Conservation (phyloP, 768 basidiomycete genomes). For the Collybia nuda region DNA sequence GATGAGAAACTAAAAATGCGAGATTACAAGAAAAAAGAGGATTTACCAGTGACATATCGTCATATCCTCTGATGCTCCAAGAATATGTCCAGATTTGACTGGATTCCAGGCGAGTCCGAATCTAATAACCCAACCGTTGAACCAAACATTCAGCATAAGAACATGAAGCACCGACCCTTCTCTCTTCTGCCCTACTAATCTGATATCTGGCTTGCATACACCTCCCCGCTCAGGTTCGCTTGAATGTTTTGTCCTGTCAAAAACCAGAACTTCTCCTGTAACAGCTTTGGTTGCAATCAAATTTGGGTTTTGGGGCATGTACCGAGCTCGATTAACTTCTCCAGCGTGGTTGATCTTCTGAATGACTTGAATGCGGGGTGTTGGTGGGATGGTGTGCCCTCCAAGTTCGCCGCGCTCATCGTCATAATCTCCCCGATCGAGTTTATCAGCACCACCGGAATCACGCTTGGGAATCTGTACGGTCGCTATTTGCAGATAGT, state of each 20-base stretch:
- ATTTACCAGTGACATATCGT: conserved; percentile 91
- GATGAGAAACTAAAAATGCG: neutral
- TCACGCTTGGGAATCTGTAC: conserved; percentile 90
- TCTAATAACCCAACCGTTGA: conserved; percentile 37
- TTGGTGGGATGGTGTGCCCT: conserved; percentile 83
- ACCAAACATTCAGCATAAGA: neutral
- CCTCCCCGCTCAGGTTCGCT: conserved; percentile 88
- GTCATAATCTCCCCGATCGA: conserved; percentile 81
- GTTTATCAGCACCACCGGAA: conserved; percentile 65
- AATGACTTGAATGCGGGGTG: conserved; percentile 84
- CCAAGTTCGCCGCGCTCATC: conserved; percentile 94
- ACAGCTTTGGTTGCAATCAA: conserved; percentile 94
- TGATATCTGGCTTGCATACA: conserved; percentile 87
- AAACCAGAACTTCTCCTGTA: conserved; percentile 88
- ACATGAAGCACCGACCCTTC: conserved; percentile 71
- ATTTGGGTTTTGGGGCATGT: conserved; percentile 99
- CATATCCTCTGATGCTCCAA: conserved; percentile 94
- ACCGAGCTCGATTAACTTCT: conserved; percentile 96
- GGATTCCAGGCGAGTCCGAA: conserved; percentile 96
- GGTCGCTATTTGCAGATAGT: conserved; percentile 94
- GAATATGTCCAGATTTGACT: conserved; percentile 74
- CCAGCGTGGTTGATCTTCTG: conserved; percentile 95
- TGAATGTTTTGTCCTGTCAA: conserved; percentile 96
- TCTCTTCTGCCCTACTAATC: conserved; percentile 83
- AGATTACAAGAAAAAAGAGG: neutral